Evolutionary conservation across 768 basidiomycete species (phyloP), one percentile per base, ranked within the genome.

Genomic region (Leccinum pellstonianum): DNA sequence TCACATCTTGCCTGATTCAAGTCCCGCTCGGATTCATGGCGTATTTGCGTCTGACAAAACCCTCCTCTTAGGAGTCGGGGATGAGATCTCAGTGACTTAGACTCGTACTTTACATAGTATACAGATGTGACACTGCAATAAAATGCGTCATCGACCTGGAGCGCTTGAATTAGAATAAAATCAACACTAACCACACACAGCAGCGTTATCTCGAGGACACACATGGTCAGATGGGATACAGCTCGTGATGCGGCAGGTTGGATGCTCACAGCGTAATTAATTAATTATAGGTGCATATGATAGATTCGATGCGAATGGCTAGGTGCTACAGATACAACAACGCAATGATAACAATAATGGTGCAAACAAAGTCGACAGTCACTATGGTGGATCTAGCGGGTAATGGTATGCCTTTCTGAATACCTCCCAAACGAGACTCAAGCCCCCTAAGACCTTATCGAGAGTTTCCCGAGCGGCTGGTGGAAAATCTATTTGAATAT

Each of bases 361-460:
- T 59, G 62, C 54, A 63, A 41, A 17, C 21, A 11, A 17, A 25
- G 19, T 55, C 2, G 25, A 15, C 15, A 52, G 37, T 37, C 9
- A n/a, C 70, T 64, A 67, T 15, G 73, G 75, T 23, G 73, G 73
- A 59, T 75, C 75, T 14, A 74, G 65, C 37, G 73, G 73, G 58
- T 74, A 74, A 61, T 74, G 73, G 38, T 74, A 74, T 31, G 51
- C 70, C 62, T 63, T 75, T 59, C 71, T 66, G 33, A 70, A 64
- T 35, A 69, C 53, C 48, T 74, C 60, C 73, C 73, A 74, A 48
- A 76, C 67, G 4, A 66, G 15, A 46, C 62, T 63, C 53, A 74
- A 47, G 21, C 73, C 67, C 27, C 38, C 67, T 8, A 76, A 23
- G 49, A 76, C 62, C 27, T 4, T 66, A n/a, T 76, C 68, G 29